Evolutionary conservation across 2,329 filamentous ascomycete species (phyloP), one percentile per base, ranked within the genome.

Genomic region (Colletotrichum sp.): DNA sequence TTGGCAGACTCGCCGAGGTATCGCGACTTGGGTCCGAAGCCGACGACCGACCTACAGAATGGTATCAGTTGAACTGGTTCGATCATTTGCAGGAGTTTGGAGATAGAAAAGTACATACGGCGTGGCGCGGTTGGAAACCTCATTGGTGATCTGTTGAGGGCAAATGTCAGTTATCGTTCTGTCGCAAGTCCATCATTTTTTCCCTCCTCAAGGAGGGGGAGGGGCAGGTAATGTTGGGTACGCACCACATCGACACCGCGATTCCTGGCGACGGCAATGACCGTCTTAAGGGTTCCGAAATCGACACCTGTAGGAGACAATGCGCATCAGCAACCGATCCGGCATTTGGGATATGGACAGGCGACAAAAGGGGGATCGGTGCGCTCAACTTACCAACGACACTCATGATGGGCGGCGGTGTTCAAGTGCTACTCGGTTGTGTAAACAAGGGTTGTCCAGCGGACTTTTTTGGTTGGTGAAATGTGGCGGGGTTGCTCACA

Each of bases 191-290:
- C 26, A 43, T 63, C n/a, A 21, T 28, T 68, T 73, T 63, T 67
- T 66, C 21, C 16, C 39, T 48, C n/a, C 16, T 69, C 34, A 8
- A 12, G 34, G 65, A 68, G 71, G 69, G 70, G 34, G 36, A 71
- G 70, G 78, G 65, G 34, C 39, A 67, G 65, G 43, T n/a, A 69
- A 68, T 76, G 78, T 75, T 77, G 79, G 79, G 80, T 84, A 97
- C 96, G 85, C 92, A 98, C 96, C 86, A 99, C 97, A 90, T 99
- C 97, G 86, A 99, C 97, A 89, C 97, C 97, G 86, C 98, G 96
- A 88, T 99, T 99, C 86, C 97, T 93, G 85, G 97, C 97, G 87
- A 99, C 96, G 85, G 96, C 96, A 88, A 99, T 95, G 84, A 98
- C 96, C 85, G 96, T 98, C 92, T 98, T 98, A 86, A 98, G 93